Evolutionary conservation across 371 early-diverging fungal species (phyloP).

Genomic region (Apophysomyces ossiformis): DNA sequence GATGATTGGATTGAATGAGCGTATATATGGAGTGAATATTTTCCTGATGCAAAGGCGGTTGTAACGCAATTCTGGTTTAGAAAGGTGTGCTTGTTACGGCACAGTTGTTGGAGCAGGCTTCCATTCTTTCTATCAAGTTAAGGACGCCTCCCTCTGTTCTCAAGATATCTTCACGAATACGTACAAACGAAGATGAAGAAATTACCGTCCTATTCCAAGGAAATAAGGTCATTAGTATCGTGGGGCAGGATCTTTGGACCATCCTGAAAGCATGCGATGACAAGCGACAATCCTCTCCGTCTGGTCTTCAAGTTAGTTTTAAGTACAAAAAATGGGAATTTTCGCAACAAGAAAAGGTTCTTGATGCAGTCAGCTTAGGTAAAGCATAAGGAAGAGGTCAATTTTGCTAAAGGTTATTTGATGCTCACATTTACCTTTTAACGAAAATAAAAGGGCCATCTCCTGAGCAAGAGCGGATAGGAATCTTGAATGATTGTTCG

Average conservation of each 20-base stretch:
- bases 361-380: constrained; percentile 60
- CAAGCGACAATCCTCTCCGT: constrained; percentile 18
- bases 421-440: no score
- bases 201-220: constrained; percentile 59
- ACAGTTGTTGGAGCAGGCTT: constrained; percentile 59
- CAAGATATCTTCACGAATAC: constrained; percentile 26
- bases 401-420: no score
- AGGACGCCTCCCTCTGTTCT: constrained; percentile 52
- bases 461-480: constrained; percentile 21
- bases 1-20: no score
- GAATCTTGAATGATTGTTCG: constrained; percentile 26
- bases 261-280: constrained; percentile 60
- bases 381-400: constrained; percentile 5
- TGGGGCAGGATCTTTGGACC: constrained; percentile 68
- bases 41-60: background rate
- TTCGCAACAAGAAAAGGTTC: constrained; percentile 54
- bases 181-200: constrained; percentile 59
- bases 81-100: constrained; percentile 56
- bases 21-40: no score
- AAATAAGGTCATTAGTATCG: constrained; percentile 60
- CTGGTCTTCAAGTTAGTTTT: no score
- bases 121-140: constrained; percentile 55
- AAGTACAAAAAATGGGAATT: constrained; percentile 63
- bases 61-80: constrained; percentile 25
- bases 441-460: constrained; percentile 25